Base-by-base conservation (phyloP, 2,329 filamentous ascomycete genomes). In the Colletotrichum karsti region DNA sequence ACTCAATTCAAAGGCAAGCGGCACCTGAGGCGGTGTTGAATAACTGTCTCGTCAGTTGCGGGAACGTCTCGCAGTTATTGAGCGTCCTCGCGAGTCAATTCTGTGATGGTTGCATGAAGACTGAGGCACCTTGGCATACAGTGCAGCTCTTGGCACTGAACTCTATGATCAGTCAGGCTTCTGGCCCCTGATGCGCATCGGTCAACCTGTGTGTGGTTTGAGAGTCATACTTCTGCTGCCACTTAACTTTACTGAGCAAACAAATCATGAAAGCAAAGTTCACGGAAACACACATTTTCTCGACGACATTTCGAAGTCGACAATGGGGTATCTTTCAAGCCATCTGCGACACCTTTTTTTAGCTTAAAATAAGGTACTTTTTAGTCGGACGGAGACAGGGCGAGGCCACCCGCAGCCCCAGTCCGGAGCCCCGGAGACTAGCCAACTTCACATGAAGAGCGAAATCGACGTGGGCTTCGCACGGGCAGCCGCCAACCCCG, bases 121-220 rank as follows among this genome's bases (percentile, higher is more conserved):
- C 39, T 50, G 48, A 48, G 26, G 12, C 9, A 22, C 54, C 63
- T 66, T 66, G 63, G 63, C 63, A 48, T 54, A 39, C 56, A 61
- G 46, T 18, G 56, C 48, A 24, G 26, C 37, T 39, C 63, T 66
- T 66, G 63, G 63, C 58, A 53, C 20, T 61, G 56, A 66, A 66
- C 48, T 62, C 39, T 55, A 50, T 50, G 35, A 58, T 63, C 61
- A 42, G 53, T 64, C 53, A 58, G 53, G 24, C 15, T 6, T n/a
- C 24, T 8, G 20, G 5, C 13, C 42, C 53, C 61, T 60, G 54
- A 64, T 53, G 61, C 22, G 53, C 51, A 44, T 22, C 62, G 56
- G 20, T 8, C 44, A 44, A 30, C 15, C 53, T 22, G 30, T 5
- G 3, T n/a, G n/a, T 42, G 54, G 51, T 13, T 28, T 18, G 53